Base-by-base conservation (phyloP, 75 land plant species). In the Cunninghamia lanceolata region DNA sequence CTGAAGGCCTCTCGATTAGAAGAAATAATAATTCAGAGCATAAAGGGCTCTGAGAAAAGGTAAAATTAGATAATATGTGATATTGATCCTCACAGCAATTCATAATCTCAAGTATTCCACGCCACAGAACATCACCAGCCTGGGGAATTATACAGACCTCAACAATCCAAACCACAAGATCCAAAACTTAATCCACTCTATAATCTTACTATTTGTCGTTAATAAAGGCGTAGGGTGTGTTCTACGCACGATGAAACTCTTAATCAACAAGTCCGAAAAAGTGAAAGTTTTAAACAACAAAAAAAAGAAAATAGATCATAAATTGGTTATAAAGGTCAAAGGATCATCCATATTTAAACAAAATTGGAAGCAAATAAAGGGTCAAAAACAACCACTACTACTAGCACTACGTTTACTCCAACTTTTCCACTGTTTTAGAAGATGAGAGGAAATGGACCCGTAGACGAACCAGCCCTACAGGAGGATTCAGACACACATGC, bases 371-470 rank as follows among this genome's bases (percentile, higher is more conserved):
- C 14, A 73, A 9, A n/a, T 73, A 28, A 25, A 34, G 39, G 77
- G 77, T 74, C 40, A 74, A 45, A n/a, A n/a, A 73, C 34, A n/a
- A 73, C 3, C 35, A 74, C 77, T 74, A 35, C 39, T 14, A 34
- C 14, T 35, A 5, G 46, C 46, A 45, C 46, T 5, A 45, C 46
- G 46, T 45, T 45, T 45, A 36, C 13, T 36, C 77, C 59, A 54
- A 54, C 59, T 54, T 54, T 74, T 16, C 77, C 77, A 74, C 35
- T 74, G 77, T 74, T 74, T 74, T 39, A 74, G 77, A 74, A 38
- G 77, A 74, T 74, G 77, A 34, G 77, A 74, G 9, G 77, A 74
- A 74, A 74, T 39, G 17, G 17, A 13, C 77, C 40, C 77, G 77
- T 74, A 36, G 77, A 74, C 35, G 77, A 35, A 74, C 40, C 11